Conservation (phyloP, 805 yeast genomes). For the Candida golubevii region DNA sequence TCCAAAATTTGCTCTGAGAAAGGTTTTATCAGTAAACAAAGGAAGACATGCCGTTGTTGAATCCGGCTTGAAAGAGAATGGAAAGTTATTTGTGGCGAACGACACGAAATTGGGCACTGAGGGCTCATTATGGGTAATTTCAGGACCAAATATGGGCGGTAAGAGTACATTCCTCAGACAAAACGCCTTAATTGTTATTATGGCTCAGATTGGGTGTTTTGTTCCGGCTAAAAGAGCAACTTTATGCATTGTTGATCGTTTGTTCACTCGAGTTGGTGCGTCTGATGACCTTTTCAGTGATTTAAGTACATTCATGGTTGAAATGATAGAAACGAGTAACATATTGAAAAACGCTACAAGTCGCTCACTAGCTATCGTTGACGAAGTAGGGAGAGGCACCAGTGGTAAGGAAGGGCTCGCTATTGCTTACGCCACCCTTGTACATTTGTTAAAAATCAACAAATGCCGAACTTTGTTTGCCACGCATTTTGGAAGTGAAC, state of each 20-base stretch:
- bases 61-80: slow-evolving; percentile 25
- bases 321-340: slow-evolving; percentile 41
- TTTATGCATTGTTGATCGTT: slow-evolving; percentile 45
- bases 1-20: slow-evolving; percentile 55
- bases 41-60: slow-evolving; percentile 92
- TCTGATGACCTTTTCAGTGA: slow-evolving; percentile 29
- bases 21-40: slow-evolving; percentile 33
- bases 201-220: slow-evolving; percentile 53
- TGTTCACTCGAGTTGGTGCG: slow-evolving; percentile 43
- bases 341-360: slow-evolving; percentile 31
- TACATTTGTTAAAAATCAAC: slow-evolving; percentile 49
- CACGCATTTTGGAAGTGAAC: slow-evolving; percentile 63
- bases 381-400: slow-evolving; percentile 41
- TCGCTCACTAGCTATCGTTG: slow-evolving; percentile 40
- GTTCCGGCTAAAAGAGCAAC: slow-evolving; percentile 48
- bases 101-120: slow-evolving; percentile 26
- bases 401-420: slow-evolving; percentile 81
- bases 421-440: slow-evolving; percentile 72
- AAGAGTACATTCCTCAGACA: slow-evolving; percentile 50
- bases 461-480: slow-evolving; percentile 80
- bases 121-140: slow-evolving; percentile 20
- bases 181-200: slow-evolving; percentile 43
- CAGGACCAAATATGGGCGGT: slow-evolving; percentile 48
- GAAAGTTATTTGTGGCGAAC: slow-evolving; percentile 46
- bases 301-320: slow-evolving; percentile 49